Evolutionary conservation across 2,329 filamentous ascomycete species (phyloP).

Genomic region (Chrysosporium keratinophilum): DNA sequence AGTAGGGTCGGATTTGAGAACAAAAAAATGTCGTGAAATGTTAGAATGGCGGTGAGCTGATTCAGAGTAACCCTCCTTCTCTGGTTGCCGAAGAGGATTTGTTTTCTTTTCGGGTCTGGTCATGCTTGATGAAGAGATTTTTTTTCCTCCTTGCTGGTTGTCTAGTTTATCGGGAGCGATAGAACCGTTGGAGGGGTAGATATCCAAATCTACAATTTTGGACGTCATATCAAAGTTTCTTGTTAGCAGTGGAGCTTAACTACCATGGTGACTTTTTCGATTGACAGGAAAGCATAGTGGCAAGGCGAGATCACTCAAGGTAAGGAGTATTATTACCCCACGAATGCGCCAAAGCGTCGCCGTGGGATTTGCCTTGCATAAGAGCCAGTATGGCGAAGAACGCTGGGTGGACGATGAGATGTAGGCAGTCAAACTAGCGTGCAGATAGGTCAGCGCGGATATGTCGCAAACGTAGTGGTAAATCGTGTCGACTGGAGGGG

Average conservation of each 20-base stretch:
- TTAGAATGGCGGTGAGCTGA: conserved; percentile 6
- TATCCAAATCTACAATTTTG: neutral
- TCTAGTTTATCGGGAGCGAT: neutral
- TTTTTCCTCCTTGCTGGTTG: neutral
- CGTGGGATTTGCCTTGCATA: conserved; percentile 1
- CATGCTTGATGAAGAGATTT: neutral
- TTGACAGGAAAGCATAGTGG: neutral
- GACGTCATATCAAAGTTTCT: conserved; percentile 7
- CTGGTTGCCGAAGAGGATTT: neutral
- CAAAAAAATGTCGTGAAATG: neutral
- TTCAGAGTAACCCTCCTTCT: neutral
- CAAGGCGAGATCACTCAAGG: neutral
- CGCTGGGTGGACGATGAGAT: neutral
- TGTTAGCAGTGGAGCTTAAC: neutral
- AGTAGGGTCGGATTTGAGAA: neutral
- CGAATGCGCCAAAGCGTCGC: neutral
- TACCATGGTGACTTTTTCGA: neutral
- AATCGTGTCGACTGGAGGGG: neutral
- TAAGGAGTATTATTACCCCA: neutral
- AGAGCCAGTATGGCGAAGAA: neutral
- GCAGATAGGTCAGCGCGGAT: conserved; percentile 1
- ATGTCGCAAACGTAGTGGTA: neutral
- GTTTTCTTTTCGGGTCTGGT: neutral
- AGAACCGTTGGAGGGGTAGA: neutral
- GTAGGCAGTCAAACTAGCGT: neutral